Conservation (phyloP, 2,329 filamentous ascomycete species). For the Periconia sp. region DNA sequence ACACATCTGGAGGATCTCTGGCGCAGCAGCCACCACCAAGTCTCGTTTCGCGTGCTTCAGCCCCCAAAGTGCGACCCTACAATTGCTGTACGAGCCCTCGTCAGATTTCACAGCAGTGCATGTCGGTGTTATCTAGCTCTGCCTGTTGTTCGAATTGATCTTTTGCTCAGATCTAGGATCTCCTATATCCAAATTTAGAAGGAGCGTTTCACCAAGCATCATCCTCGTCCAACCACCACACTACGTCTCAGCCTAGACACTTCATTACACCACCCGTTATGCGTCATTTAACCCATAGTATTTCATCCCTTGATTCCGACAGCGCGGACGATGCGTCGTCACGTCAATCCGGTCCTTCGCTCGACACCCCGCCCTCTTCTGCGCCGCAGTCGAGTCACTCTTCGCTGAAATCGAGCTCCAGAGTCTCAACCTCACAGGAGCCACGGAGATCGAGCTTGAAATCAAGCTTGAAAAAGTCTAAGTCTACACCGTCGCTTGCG, state of each 20-base stretch:
- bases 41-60: too few species aligned
- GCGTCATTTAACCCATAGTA: slow-evolving; percentile 7
- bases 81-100: too few species aligned
- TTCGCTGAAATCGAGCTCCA: slow-evolving; percentile 16
- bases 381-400: slow-evolving; percentile 20
- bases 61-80: too few species aligned
- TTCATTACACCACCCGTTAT: slow-evolving; percentile 14
- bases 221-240: slow-evolving; percentile 7
- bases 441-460: slow-evolving; percentile 26
- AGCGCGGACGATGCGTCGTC: slow-evolving; percentile 1
- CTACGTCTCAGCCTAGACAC: slow-evolving; percentile 14
- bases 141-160: too few species aligned
- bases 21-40: too few species aligned
- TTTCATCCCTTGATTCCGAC: slow-evolving; percentile 9
- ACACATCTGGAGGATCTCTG: too few species aligned
- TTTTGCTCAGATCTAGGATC: too few species aligned
- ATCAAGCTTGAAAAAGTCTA: slow-evolving; percentile 24
- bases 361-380: slow-evolving; percentile 5
- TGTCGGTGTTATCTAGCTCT: too few species aligned
- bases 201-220: slow-evolving; percentile 12
- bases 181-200: slow-evolving; percentile 10
- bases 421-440: neutral
- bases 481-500: slow-evolving; percentile 25
- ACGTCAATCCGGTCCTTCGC: neutral
- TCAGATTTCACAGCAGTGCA: too few species aligned